phyloP scores from a whole-genome alignment of 129 eudicot species.

The Lactuca sativa region DNA sequence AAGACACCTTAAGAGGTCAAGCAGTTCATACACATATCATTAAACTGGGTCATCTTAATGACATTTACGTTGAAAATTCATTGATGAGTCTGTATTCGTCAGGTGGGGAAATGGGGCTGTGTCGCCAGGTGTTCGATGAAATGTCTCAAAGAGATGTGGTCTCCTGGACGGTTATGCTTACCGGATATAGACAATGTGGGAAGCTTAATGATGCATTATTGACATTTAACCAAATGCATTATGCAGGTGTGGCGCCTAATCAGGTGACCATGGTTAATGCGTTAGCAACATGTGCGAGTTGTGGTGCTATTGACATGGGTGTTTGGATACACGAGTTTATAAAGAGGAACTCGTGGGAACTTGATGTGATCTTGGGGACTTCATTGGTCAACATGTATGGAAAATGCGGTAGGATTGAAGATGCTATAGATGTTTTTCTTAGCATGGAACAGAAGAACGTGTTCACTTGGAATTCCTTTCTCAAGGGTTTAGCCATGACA shows the following conservation, averaged over 20 bases:
- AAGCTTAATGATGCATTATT: conserved; percentile 45
- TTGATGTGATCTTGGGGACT: conserved; percentile 61
- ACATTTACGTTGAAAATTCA: conserved; percentile 54
- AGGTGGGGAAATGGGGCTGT: conserved; percentile 43
- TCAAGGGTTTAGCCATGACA: conserved; percentile 44
- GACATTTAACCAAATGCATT: conserved; percentile 51
- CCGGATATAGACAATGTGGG: conserved; percentile 47
- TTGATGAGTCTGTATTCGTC: conserved; percentile 58
- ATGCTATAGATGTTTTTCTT: conserved; percentile 40
- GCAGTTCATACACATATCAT: conserved; percentile 45
- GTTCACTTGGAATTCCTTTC: conserved; percentile 55
- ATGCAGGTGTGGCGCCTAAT: conserved; percentile 56
- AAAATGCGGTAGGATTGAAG: conserved; percentile 47
- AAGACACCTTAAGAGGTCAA: conserved; percentile 27
- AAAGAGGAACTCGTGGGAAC: conserved; percentile 46
- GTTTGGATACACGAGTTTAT: conserved; percentile 56
- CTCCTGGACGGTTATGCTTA: conserved; percentile 61
- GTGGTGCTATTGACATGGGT: conserved; percentile 56
- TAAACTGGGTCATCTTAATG: conserved; percentile 45
- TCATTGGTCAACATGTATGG: conserved; percentile 60
- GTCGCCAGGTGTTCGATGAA: conserved; percentile 64
- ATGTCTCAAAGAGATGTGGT: conserved; percentile 73
- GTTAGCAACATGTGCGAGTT: conserved; percentile 57
- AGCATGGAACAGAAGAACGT: conserved; percentile 54
- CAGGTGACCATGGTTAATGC: conserved; percentile 68